These are phyloP conservation scores for Paraphaeosphaeria sporulosa DNA, from an alignment of 2,329 filamentous ascomycete genomes.

Conservation along the genomic window DNA sequence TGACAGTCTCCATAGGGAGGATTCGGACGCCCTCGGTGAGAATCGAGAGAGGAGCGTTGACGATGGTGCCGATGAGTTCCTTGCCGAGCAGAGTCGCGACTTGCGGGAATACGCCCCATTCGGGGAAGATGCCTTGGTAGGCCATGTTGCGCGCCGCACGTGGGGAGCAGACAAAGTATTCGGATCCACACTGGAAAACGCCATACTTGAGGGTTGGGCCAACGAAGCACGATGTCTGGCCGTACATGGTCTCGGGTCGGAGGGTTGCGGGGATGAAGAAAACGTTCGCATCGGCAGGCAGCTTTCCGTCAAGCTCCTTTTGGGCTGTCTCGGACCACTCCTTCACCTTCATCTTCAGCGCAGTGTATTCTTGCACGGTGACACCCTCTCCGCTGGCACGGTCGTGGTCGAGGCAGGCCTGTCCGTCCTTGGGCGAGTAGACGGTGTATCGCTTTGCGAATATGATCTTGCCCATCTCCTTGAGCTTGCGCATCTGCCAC, in stretches of 20 bases:
- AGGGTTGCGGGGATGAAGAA: slow-evolving; percentile 93
- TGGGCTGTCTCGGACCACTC: slow-evolving; percentile 84
- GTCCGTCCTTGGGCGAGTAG: slow-evolving; percentile 84
- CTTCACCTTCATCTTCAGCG: slow-evolving; percentile 86
- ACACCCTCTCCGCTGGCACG: slow-evolving; percentile 81
- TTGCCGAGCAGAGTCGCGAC: slow-evolving; percentile 78
- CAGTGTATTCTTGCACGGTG: slow-evolving; percentile 89
- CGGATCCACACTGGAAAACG: slow-evolving; percentile 75
- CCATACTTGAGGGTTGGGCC: slow-evolving; percentile 90
- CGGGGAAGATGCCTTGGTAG: slow-evolving; percentile 84
- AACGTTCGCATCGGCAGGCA: slow-evolving; percentile 79
- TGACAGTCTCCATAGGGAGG: slow-evolving; percentile 92
- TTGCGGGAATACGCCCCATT: slow-evolving; percentile 78
- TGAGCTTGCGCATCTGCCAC: slow-evolving; percentile 96
- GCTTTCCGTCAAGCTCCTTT: slow-evolving; percentile 75
- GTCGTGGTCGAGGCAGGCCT: slow-evolving; percentile 89
- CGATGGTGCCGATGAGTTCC: slow-evolving; percentile 84
- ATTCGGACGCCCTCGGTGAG: slow-evolving; percentile 86
- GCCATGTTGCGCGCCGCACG: slow-evolving; percentile 93
- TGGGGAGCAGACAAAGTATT: slow-evolving; percentile 86
- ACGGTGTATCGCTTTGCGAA: slow-evolving; percentile 94
- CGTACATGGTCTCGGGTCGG: slow-evolving; percentile 98
- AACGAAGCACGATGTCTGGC: slow-evolving; percentile 95
- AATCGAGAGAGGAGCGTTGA: slow-evolving; percentile 83
- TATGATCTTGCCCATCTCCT: slow-evolving; percentile 89